Percentiles rank a stretch among this genome's conserved stretches.
phyloP scores from a whole-genome alignment of 768 basidiomycete species.

The Megacollybia marginata region DNA sequence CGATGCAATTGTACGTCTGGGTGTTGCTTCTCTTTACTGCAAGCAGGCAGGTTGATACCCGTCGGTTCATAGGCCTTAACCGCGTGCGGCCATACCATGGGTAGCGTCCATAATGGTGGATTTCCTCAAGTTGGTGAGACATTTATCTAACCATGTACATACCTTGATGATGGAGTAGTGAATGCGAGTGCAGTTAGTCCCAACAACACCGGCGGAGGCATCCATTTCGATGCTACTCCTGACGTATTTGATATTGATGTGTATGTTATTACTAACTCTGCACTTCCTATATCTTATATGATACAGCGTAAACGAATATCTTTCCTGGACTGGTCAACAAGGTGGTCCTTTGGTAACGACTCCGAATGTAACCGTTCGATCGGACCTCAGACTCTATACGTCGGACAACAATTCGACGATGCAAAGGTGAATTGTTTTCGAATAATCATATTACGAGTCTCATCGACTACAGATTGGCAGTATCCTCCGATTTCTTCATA shows the following conservation, averaged over 20 bases:
- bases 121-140: slow-evolving; percentile 11
- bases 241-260: slow-evolving; percentile 9
- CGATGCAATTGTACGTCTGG: slow-evolving; percentile 11
- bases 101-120: slow-evolving; percentile 9
- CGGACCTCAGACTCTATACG: slow-evolving; percentile 15
- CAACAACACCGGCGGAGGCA: slow-evolving; percentile 10
- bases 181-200: slow-evolving; percentile 9
- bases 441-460: too few relatives aligned
- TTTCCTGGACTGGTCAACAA: slow-evolving; percentile 5
- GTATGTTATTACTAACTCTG: not conserved
- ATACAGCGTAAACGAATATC: slow-evolving; percentile 7
- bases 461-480: too few relatives aligned
- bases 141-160: too few relatives aligned
- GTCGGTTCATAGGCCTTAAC: slow-evolving; percentile 6
- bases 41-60: not conserved
- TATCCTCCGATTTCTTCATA: slow-evolving; percentile 2
- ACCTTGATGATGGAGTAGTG: not conserved
- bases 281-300: not conserved
- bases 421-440: slow-evolving; percentile 4
- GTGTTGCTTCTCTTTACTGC: not conserved
- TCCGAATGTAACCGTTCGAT: slow-evolving; percentile 15
- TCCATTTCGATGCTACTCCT: slow-evolving; percentile 12
- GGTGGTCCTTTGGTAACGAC: slow-evolving; percentile 16
- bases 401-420: slow-evolving; percentile 16
- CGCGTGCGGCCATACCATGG: slow-evolving; percentile 9